Percentiles rank a stretch among this genome's conserved stretches.
Conservation (phyloP, 2,329 filamentous ascomycete genomes). For the Grosmannia penicillata region DNA sequence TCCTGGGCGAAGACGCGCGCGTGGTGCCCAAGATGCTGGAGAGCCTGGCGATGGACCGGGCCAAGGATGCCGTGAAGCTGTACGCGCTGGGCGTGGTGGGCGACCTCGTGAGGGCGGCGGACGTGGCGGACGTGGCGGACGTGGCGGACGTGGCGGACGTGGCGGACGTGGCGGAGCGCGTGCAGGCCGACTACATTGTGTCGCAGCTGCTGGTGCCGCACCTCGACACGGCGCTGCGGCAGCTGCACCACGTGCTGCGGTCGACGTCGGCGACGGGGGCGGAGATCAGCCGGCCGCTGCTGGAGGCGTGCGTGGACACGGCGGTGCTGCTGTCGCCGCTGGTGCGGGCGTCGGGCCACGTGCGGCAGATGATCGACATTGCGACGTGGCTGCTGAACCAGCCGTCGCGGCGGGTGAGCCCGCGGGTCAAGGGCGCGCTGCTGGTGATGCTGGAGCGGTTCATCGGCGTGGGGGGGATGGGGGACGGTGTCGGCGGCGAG, state of each 20-base stretch:
- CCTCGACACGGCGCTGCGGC: conserved; percentile 38
- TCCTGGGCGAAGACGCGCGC: conserved; percentile 46
- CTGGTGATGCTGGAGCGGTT: conserved; percentile 72
- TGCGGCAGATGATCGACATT: conserved; percentile 65
- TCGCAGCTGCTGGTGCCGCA: conserved; percentile 41
- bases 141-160: conserved; percentile 30
- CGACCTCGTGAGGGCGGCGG: conserved; percentile 48
- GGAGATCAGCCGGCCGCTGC: conserved; percentile 52
- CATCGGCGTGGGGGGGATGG: conserved; percentile 51
- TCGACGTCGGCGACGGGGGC: conserved; percentile 1
- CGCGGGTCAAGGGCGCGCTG: conserved; percentile 68
- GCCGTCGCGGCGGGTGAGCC: conserved; percentile 68
- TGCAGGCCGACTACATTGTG: conserved; percentile 21
- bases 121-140: conserved; percentile 31
- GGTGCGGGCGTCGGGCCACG: conserved; percentile 51
- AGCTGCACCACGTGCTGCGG: conserved; percentile 6
- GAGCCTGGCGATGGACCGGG: conserved; percentile 51
- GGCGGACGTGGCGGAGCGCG: too few species aligned
- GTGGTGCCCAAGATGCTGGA: conserved; percentile 60
- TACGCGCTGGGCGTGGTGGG: conserved; percentile 66
- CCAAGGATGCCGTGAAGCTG: conserved; percentile 66
- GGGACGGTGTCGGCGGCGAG: too few species aligned
- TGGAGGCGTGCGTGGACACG: conserved; percentile 65
- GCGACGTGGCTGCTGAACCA: conserved; percentile 71
- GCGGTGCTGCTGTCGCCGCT: conserved; percentile 63